phyloP scores from a whole-genome alignment of 306 rosid genomes.

The Aeschynomene evenia region DNA sequence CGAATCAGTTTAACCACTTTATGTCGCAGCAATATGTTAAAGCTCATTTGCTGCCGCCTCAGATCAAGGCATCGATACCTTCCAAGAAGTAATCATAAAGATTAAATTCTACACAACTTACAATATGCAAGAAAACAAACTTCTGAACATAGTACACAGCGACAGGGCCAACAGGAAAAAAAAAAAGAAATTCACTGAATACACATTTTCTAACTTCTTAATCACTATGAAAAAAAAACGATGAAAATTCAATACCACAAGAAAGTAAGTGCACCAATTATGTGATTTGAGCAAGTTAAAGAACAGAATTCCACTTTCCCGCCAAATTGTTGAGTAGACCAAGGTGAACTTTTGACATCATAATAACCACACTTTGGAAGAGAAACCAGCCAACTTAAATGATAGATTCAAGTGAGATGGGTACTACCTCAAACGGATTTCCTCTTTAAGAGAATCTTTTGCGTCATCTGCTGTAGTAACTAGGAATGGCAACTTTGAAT shows the following conservation, averaged over 20 bases:
- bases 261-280: background rate
- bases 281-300: slow-evolving; percentile 12
- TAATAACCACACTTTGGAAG: background rate
- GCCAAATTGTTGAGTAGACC: background rate
- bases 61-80: slow-evolving; percentile 95
- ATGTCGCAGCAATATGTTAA: slow-evolving; percentile 78
- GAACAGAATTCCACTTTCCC: slow-evolving; percentile 1
- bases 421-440: slow-evolving; percentile 80
- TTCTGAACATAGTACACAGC: background rate
- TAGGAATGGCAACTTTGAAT: slow-evolving; percentile 74
- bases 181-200: background rate
- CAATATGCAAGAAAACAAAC: background rate
- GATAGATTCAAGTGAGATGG: background rate
- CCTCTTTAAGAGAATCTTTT: slow-evolving; percentile 82
- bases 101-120: slow-evolving; percentile 18
- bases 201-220: too few relatives aligned
- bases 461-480: slow-evolving; percentile 82
- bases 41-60: slow-evolving; percentile 80
- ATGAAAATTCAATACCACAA: background rate
- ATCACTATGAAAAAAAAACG: background rate
- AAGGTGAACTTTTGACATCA: background rate
- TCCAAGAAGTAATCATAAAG: slow-evolving; percentile 27
- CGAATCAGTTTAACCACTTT: slow-evolving; percentile 86
- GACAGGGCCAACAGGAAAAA: background rate
- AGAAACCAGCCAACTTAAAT: background rate